Evolutionary conservation across 2,329 filamentous ascomycete species (phyloP).

Genomic region (Graphilbum fragrans): DNA sequence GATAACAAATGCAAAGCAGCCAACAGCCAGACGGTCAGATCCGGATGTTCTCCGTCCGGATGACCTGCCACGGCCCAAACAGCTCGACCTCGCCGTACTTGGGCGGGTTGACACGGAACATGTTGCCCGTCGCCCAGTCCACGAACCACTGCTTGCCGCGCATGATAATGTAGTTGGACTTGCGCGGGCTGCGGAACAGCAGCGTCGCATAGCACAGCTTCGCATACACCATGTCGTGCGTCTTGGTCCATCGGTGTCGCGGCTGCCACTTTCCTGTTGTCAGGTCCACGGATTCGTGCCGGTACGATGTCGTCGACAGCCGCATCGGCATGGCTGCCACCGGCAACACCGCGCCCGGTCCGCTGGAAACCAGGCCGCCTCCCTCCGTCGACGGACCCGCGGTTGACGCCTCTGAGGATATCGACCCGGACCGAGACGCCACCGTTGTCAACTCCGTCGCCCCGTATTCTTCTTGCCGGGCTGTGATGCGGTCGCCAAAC

Average conservation of each 20-base stretch:
- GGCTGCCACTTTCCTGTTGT: constrained; percentile 45
- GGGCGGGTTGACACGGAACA: constrained; percentile 40
- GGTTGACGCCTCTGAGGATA: no score
- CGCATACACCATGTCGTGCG: constrained; percentile 47
- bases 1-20: not conserved
- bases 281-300: constrained; percentile 31
- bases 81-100: constrained; percentile 39
- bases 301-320: constrained; percentile 32
- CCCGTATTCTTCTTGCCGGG: no score
- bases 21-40: constrained; percentile 18
- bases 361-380: not conserved
- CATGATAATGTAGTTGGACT: constrained; percentile 44
- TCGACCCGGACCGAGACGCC: no score
- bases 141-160: constrained; percentile 47
- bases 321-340: constrained; percentile 14
- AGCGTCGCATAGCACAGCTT: constrained; percentile 48
- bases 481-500: not conserved
- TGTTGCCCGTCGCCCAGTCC: constrained; percentile 45
- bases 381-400: not conserved
- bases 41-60: constrained; percentile 35
- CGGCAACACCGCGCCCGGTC: no score
- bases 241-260: constrained; percentile 38
- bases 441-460: no score
- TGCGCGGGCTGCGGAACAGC: constrained; percentile 42
- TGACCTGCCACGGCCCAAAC: constrained; percentile 36